Evolutionary conservation across 306 rosid genomes (phyloP).

Genomic region (Medicago arabica): DNA sequence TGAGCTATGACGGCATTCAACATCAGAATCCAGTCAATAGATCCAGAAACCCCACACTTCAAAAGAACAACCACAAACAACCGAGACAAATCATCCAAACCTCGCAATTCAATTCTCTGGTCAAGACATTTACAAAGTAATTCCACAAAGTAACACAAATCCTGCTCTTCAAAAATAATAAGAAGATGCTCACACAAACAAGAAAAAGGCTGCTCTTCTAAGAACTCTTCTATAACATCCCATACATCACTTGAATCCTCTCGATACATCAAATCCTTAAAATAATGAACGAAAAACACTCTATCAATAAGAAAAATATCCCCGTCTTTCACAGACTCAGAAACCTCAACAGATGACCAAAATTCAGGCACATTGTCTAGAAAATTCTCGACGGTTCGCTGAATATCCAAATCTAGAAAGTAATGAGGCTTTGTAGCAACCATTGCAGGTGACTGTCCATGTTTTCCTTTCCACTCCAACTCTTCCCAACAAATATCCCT

Average conservation of each 20-base stretch:
- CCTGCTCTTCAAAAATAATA: constrained; percentile 74
- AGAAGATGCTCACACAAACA: constrained; percentile 82
- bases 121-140: constrained; percentile 57
- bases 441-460: constrained; percentile 96
- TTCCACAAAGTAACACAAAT: constrained; percentile 62
- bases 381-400: constrained; percentile 76
- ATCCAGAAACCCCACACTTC: constrained; percentile 57
- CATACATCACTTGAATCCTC: constrained; percentile 69
- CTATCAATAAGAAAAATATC: constrained; percentile 74
- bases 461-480: constrained; percentile 96
- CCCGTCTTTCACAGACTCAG: constrained; percentile 82
- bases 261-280: constrained; percentile 71
- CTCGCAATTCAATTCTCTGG: constrained; percentile 52
- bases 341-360: constrained; percentile 87
- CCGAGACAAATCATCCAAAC: constrained; percentile 42
- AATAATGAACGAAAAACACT: constrained; percentile 64
- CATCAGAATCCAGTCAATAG: constrained; percentile 71
- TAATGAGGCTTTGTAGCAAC: constrained; percentile 97
- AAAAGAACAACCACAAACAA: constrained; percentile 73
- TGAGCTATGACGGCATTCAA: constrained; percentile 70
- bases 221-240: constrained; percentile 68
- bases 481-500: constrained; percentile 97
- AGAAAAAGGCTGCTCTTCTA: constrained; percentile 71
- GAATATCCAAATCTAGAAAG: constrained; percentile 84
- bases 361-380: constrained; percentile 83